phyloP scores from a whole-genome alignment of 768 basidiomycete genomes.

The Lactarius hengduanensis region DNA sequence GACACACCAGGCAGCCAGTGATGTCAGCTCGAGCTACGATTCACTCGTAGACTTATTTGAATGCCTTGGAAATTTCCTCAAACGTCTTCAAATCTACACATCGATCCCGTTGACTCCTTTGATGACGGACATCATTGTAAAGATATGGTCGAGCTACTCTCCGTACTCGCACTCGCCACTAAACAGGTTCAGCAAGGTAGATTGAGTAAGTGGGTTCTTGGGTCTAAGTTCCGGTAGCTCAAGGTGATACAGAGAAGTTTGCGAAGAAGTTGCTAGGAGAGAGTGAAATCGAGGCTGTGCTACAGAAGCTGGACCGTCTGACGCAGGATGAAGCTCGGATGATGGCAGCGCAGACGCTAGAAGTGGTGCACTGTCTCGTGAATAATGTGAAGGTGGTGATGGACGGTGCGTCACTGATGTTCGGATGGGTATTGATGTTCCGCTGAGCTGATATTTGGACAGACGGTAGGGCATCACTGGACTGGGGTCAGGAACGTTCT shows the following conservation, averaged over 20 bases:
- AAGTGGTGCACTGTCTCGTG: background rate
- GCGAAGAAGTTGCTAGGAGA: background rate
- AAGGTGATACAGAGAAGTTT: background rate
- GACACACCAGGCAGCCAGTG: background rate
- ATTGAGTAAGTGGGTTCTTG: background rate
- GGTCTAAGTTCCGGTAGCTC: background rate
- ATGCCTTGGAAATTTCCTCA: background rate
- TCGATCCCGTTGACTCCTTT: background rate
- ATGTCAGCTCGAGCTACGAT: conserved; percentile 3
- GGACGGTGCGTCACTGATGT: background rate
- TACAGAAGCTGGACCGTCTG: background rate
- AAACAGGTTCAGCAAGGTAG: conserved; percentile 1
- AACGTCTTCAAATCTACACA: background rate
- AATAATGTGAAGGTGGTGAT: conserved; percentile 3
- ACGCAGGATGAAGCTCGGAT: background rate
- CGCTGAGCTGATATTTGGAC: background rate
- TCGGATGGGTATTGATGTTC: background rate
- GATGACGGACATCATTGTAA: background rate
- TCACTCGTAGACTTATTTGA: background rate
- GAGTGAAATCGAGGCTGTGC: background rate
- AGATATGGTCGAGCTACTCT: background rate
- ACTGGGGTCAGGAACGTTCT: background rate
- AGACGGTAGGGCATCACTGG: background rate
- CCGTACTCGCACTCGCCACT: background rate
- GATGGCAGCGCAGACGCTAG: background rate